Evolutionary conservation across 2,329 filamentous ascomycete species (phyloP), one percentile per base, ranked within the genome.

Genomic region (Camptophora hylomeconis): DNA sequence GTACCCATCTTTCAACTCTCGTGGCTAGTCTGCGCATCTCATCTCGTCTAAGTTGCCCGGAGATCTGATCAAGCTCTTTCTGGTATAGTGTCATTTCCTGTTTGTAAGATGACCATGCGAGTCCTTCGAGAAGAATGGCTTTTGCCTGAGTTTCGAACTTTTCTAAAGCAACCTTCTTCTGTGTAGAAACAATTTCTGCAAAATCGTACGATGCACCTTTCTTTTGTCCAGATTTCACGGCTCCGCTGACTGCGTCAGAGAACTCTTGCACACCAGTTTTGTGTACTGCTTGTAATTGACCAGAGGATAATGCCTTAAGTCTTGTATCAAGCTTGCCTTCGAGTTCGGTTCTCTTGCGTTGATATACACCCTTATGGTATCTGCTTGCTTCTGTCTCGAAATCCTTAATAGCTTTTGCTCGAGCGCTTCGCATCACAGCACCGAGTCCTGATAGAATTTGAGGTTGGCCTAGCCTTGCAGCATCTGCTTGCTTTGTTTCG

Each of bases 341-440:
- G 5, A 98, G 67, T 50, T 98, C 89, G 2, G 72, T 66, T 39
- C 74, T 73, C 60, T 98, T 98, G 33, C 81, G 72, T 41, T 73
- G 67, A 54, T 89, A 98, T 10, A 98, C 89, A 11, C 79, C 84
- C 60, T 95, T 95, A 64, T 95, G 89, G 52, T 98, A 98, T 39
- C 89, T 70, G 51, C 86, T 86, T 2, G 89, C 89, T 51, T 92
- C 83, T 0, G 69, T 71, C 51, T 93, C 83, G 46, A 98, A 98
- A n/a, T 73, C 73, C 45, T 77, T 78, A 36, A 94, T 61, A 17
- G 79, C 75, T 44, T 77, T 77, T 24, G 65, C 59, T 21, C 92
- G 73, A 5, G 86, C 75, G 17, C 61, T 57, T 31, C 73, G 75
- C 60, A 92, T 87, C 1, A 69, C 70, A 8, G 61, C 54, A 22